Evolutionary conservation across 176 grass and related monocot species (phyloP).

Genomic region (Musa itinerans): DNA sequence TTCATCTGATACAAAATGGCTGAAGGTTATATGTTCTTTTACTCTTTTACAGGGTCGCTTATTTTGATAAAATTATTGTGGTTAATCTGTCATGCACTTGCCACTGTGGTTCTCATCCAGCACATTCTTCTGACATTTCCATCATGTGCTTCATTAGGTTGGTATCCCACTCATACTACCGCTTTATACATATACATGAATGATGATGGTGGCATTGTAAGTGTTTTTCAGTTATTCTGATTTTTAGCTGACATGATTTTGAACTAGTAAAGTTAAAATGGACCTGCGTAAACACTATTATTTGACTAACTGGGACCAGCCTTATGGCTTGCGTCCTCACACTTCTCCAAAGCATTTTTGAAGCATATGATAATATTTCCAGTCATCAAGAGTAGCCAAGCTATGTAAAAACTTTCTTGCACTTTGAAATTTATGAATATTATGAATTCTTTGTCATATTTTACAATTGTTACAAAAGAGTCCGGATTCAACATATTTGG

Average conservation of each 20-base stretch:
- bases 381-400: too few species aligned
- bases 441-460: too few species aligned
- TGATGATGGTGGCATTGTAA: background rate
- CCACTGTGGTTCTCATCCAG: slow-evolving; percentile 69
- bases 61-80: slow-evolving; percentile 28
- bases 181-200: background rate
- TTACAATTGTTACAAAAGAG: too few species aligned
- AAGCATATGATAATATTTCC: too few species aligned
- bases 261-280: background rate
- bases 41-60: slow-evolving; percentile 33
- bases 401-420: too few species aligned
- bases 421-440: too few species aligned
- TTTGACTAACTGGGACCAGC: background rate
- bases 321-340: background rate
- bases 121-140: slow-evolving; percentile 73
- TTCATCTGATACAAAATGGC: slow-evolving; percentile 4
- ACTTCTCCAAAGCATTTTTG: too few species aligned
- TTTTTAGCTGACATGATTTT: background rate
- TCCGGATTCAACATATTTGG: too few species aligned
- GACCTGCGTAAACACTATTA: background rate
- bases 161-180: slow-evolving; percentile 34
- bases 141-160: slow-evolving; percentile 95
- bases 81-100: slow-evolving; percentile 53
- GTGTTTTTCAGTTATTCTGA: background rate
- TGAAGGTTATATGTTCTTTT: slow-evolving; percentile 3